Evolutionary conservation across 2,329 filamentous ascomycete species (phyloP).

Genomic region (Tolypocladium ophioglossoides): DNA sequence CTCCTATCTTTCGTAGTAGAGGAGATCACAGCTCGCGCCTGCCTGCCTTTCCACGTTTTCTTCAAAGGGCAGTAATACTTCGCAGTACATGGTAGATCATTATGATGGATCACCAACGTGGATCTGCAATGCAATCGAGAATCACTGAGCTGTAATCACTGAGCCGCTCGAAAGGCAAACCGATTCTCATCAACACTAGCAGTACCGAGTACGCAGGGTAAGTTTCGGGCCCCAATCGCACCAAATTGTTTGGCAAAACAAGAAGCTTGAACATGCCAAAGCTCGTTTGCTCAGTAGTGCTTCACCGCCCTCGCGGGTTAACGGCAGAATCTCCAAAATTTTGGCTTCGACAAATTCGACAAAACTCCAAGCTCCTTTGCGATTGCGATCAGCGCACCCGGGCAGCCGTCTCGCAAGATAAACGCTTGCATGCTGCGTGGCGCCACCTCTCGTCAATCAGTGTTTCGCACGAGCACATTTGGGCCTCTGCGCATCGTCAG

Average conservation of each 20-base stretch:
- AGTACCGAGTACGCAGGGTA: no score
- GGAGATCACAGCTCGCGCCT: background rate
- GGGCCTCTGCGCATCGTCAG: background rate
- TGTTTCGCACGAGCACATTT: slow-evolving; percentile 6
- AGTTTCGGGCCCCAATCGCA: background rate
- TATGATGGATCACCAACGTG: background rate
- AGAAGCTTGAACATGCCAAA: background rate
- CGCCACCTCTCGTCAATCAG: slow-evolving; percentile 7
- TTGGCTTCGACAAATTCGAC: background rate
- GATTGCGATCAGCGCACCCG: background rate
- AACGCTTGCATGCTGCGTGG: slow-evolving; percentile 8
- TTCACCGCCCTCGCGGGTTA: slow-evolving; percentile 10
- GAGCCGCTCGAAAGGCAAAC: no score
- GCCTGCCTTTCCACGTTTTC: background rate
- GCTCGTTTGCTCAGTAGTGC: background rate
- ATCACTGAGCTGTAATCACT: background rate
- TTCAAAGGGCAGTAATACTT: no score
- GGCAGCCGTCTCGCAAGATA: background rate
- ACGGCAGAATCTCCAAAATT: slow-evolving; percentile 15
- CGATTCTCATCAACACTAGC: no score
- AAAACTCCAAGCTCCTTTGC: background rate
- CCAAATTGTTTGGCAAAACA: background rate
- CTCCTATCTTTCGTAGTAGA: background rate
- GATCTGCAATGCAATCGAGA: background rate
- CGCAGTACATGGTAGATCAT: no score